Percentiles rank a stretch among this genome's conserved stretches.
phyloP scores from a whole-genome alignment of 2,329 filamentous ascomycete species.

The Lithohypha guttulata region DNA sequence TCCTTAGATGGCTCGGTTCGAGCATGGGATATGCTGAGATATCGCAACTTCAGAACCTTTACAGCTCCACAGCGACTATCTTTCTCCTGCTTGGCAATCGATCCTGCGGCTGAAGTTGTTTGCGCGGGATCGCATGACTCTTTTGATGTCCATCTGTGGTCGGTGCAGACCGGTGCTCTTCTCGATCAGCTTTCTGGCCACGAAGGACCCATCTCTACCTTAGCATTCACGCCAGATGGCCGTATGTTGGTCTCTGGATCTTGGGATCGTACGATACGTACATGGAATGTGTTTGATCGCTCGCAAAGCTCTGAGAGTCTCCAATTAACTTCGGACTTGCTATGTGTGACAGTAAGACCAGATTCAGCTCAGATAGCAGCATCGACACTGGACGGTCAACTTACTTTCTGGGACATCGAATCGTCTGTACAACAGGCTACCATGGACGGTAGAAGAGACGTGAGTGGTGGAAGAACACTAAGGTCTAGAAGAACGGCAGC shows the following conservation, averaged over 20 bases:
- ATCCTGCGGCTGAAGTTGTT: slow-evolving; percentile 91
- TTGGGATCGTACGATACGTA: slow-evolving; percentile 89
- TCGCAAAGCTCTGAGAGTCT: slow-evolving; percentile 92
- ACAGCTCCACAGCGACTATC: slow-evolving; percentile 84
- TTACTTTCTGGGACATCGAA: slow-evolving; percentile 88
- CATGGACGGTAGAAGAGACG: slow-evolving; percentile 80
- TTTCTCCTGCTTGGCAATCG: slow-evolving; percentile 91
- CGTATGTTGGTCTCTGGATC: slow-evolving; percentile 77
- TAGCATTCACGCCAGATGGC: slow-evolving; percentile 83
- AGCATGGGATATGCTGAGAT: slow-evolving; percentile 92
- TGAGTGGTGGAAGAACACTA: slow-evolving; percentile 81
- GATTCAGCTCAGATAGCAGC: slow-evolving; percentile 86
- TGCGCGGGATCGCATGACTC: slow-evolving; percentile 92
- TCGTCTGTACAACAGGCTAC: slow-evolving; percentile 79
- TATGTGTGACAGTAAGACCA: slow-evolving; percentile 75
- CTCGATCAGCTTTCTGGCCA: slow-evolving; percentile 85
- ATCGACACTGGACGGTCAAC: slow-evolving; percentile 82
- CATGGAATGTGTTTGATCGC: slow-evolving; percentile 91
- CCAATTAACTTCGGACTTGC: slow-evolving; percentile 81
- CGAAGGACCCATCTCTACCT: slow-evolving; percentile 79
- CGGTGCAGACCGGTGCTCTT: slow-evolving; percentile 90
- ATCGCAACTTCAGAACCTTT: slow-evolving; percentile 94
- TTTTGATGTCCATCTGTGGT: slow-evolving; percentile 97
- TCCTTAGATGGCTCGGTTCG: slow-evolving; percentile 88
- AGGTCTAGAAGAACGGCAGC: slow-evolving; percentile 83